Conservation (phyloP, 192 early-diverging fungal species). For the Rhizophagus clarus region DNA sequence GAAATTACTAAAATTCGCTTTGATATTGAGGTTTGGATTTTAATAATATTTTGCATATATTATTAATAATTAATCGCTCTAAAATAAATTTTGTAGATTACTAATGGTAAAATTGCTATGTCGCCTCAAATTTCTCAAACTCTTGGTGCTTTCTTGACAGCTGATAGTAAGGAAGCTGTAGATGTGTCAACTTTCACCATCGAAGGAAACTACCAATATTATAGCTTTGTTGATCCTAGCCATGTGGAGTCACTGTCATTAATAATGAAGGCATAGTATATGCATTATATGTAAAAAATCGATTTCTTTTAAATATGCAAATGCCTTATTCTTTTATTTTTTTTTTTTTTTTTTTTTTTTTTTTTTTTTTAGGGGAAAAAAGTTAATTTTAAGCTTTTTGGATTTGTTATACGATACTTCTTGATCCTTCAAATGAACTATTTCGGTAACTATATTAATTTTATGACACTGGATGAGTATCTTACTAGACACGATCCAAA, state of each 20-base stretch:
- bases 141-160: constrained; percentile 60
- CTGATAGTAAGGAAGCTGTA: constrained; percentile 54
- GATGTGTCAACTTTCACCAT: constrained; percentile 42
- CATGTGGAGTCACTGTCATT: constrained; percentile 58
- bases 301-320: background rate
- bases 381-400: constrained; percentile 64
- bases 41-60: background rate
- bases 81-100: constrained; percentile 36
- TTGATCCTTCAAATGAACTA: constrained; percentile 76
- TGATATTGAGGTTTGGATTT: constrained; percentile 48
- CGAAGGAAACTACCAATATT: constrained; percentile 57
- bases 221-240: constrained; percentile 47
- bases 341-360: constrained; percentile 25
- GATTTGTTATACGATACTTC: constrained; percentile 65
- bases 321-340: constrained; percentile 4
- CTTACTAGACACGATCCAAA: constrained; percentile 34
- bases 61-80: background rate
- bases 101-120: constrained; percentile 49
- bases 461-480: constrained; percentile 68
- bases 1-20: constrained; percentile 56
- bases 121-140: constrained; percentile 65
- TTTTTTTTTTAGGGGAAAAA: constrained; percentile 56
- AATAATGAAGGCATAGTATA: constrained; percentile 41
- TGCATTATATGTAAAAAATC: background rate
- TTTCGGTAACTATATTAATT: constrained; percentile 60